Conservation (phyloP, 495 filamentous ascomycete species). For the Aspergillus biplanus region DNA sequence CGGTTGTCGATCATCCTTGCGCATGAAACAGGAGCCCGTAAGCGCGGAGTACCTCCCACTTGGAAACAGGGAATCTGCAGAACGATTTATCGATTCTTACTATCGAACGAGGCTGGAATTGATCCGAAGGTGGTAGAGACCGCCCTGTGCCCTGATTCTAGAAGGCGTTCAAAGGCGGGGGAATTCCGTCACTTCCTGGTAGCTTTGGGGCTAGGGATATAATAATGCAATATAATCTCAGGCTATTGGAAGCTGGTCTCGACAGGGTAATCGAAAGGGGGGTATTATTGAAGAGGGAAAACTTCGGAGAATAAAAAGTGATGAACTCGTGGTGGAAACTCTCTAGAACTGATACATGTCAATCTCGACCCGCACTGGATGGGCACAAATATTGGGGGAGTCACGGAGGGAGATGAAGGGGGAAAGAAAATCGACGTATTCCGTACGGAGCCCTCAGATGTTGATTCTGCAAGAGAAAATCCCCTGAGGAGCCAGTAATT, state of each 20-base stretch:
- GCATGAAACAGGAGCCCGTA: conserved; percentile 5
- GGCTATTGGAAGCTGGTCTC: conserved; percentile 24
- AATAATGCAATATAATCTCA: conserved; percentile 20
- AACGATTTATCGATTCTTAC: conserved; percentile 10
- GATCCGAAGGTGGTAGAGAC: background rate
- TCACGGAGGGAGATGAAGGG: background rate
- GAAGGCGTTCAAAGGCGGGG: conserved; percentile 8
- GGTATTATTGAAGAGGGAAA: conserved; percentile 1
- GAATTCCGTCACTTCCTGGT: background rate
- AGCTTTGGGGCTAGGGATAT: conserved; percentile 18
- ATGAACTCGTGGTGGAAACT: conserved; percentile 15
- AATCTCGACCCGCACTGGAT: conserved; percentile 5
- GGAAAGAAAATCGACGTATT: background rate
- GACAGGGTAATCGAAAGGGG: conserved; percentile 15
- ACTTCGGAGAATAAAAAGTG: conserved; percentile 14
- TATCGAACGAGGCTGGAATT: background rate
- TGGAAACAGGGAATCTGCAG: conserved; percentile 13
- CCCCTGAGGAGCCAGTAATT: too few relatives aligned
- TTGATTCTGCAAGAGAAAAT: too few relatives aligned
- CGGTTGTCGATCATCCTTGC: conserved; percentile 23
- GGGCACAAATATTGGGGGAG: background rate
- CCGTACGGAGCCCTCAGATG: too few relatives aligned
- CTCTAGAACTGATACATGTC: conserved; percentile 18
- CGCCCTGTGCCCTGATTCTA: conserved; percentile 4
- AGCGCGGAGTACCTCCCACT: background rate